Evolutionary conservation across 768 basidiomycete genomes (phyloP), one percentile per base, ranked within the genome.

Genomic region (Suillus lakei): DNA sequence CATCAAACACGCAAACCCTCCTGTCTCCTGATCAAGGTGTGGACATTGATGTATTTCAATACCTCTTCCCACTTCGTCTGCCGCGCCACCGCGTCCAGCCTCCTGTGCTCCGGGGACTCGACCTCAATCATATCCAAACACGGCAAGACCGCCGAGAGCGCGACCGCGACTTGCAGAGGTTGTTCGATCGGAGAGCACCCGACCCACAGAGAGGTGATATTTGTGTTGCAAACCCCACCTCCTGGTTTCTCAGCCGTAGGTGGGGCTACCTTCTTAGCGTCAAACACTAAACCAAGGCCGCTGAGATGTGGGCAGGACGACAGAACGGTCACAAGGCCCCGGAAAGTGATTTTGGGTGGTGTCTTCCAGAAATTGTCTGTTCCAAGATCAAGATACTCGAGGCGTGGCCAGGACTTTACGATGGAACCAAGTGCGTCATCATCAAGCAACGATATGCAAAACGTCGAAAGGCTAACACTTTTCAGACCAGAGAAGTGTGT

Each of bases 311-410:
- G 15, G 46, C 50, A 51, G 5, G 28, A 7, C 2, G 50, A 51
- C 8, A 30, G 28, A 9, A 51, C 16, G 23, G 23, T 26, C 4
- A 26, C 23, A 26, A 48, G n/a, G 12, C 28, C 50, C 6, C 7
- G 8, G 8, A 51, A 51, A 4, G 26, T 51, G 16, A 51, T 51
- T 9, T 18, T 51, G 6, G 50, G 26, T 16, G 26, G 48, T 28
- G 26, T 15, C 26, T 6, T n/a, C n/a, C n/a, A n/a, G 2, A 26
- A 28, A 16, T 7, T 1, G 0, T 3, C 6, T 2, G 13, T 13
- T 26, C 23, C 48, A 16, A 50, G 26, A 28, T 50, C 0, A 50
- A 50, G 48, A 6, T 15, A 2, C 26, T 50, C 15, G 13, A 50
- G 48, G 23, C 7, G 2, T 50, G 48, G 15, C 48, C 48, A 50